Percentiles rank a stretch among this genome's conserved stretches.
Evolutionary conservation across 23 red algal species (phyloP).

Genomic region (Gracilaria domingensis): DNA sequence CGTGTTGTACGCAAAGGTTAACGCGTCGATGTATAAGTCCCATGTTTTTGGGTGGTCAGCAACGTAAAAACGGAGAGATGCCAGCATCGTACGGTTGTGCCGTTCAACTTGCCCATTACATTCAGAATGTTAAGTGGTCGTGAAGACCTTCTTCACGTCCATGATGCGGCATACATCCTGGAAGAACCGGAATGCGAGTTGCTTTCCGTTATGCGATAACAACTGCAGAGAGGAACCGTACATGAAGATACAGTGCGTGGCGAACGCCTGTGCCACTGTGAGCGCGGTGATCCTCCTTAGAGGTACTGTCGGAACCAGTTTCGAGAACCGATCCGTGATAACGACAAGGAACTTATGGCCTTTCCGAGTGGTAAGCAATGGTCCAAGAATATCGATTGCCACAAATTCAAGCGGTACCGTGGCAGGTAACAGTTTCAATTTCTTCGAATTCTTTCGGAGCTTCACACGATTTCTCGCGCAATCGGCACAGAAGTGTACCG

Average conservation of each 20-base stretch:
- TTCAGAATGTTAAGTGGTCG: no score
- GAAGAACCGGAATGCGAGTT: no score
- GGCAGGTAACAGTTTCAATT: slow-evolving; percentile 44
- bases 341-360: no score
- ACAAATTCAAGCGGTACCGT: slow-evolving; percentile 3
- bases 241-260: no score
- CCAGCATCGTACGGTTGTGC: background rate
- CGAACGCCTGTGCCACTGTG: slow-evolving; percentile 7
- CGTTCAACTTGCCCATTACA: no score
- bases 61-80: background rate
- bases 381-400: no score
- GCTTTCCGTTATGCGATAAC: no score
- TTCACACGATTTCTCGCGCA: slow-evolving; percentile 9
- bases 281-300: slow-evolving; percentile 25
- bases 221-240: no score
- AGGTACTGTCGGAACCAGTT: background rate
- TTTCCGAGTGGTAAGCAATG: no score
- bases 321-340: no score
- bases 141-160: no score
- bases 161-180: no score
- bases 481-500: background rate
- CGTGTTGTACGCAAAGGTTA: background rate
- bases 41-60: background rate
- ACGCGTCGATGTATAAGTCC: background rate
- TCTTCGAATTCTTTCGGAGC: slow-evolving; percentile 10